Base-by-base conservation (phyloP, 1,284 basidiomycete species). In the Ceratobasidium sp. region DNA sequence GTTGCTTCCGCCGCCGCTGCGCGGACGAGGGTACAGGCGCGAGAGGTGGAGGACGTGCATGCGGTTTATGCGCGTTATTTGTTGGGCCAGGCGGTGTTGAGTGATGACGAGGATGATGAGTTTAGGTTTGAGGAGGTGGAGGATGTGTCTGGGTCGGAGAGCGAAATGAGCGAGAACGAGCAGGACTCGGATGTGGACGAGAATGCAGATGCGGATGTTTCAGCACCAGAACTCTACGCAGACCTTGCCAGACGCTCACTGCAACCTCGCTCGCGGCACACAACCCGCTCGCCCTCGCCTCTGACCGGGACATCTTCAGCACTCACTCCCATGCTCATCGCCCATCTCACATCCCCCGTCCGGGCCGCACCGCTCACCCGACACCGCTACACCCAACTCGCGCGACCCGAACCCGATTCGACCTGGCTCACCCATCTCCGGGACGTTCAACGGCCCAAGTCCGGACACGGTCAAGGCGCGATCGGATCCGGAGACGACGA, bases 41-140 rank as follows among this genome's bases (percentile, higher is more conserved):
- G 61, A 18, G 60, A 75, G 7, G 82, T 82, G 81, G 70, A 79
- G 23, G 83, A 80, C n/a, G 83, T 83, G 2, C 83, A 83, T 26
- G 85, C 86, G 23, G 80, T 86, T 1, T 93, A 93, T 82, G 83
- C 84, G 63, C 86, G 89, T 55, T 94, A 94, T 82, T 84, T 93
- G 81, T 86, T 88, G 20, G 92, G 91, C 18, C 92, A 93, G 79
- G 85, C 86, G 42, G 86, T 28, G 23, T n/a, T 93, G 67, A 90
- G 89, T 78, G 93, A 88, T 78, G 86, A 93, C 78, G 92, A 92
- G 66, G 91, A 91, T 9, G 87, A 87, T 33, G 89, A 89, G 61
- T 86, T 85, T 78, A 83, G 84, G 56, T 86, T 68, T 82, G 10
- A 64, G 51, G 49, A 80, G 40, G 49, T 58, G 55, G 75, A 49